Evolutionary conservation across 2,329 filamentous ascomycete species (phyloP).

Genomic region (Epichloe festucae): DNA sequence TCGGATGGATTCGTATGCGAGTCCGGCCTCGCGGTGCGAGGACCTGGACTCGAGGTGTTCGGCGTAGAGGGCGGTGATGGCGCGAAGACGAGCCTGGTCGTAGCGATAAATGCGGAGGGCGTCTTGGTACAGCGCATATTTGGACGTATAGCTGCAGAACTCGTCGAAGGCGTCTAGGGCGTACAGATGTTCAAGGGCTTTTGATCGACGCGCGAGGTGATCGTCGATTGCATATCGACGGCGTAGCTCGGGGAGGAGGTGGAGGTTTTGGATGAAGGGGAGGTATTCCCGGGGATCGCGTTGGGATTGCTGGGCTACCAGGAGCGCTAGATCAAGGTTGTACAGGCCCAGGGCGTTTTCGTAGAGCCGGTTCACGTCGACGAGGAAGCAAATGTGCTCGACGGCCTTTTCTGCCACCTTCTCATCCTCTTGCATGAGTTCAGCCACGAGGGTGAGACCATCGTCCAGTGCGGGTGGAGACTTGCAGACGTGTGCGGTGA

Average conservation of each 20-base stretch:
- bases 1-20: slow-evolving; percentile 77
- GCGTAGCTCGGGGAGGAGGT: slow-evolving; percentile 56
- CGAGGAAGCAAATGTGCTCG: slow-evolving; percentile 94
- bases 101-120: slow-evolving; percentile 79
- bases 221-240: slow-evolving; percentile 81
- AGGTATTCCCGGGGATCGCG: slow-evolving; percentile 92
- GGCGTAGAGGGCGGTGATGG: slow-evolving; percentile 69
- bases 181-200: slow-evolving; percentile 68
- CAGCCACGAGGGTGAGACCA: slow-evolving; percentile 66
- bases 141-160: slow-evolving; percentile 61
- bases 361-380: slow-evolving; percentile 84
- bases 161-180: slow-evolving; percentile 64
- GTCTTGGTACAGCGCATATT: slow-evolving; percentile 65
- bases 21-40: slow-evolving; percentile 71
- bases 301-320: slow-evolving; percentile 92
- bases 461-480: slow-evolving; percentile 78
- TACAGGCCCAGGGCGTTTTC: slow-evolving; percentile 85
- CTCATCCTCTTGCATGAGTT: slow-evolving; percentile 54
- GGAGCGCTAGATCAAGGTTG: slow-evolving; percentile 74
- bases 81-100: slow-evolving; percentile 49
- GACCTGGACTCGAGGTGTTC: slow-evolving; percentile 62
- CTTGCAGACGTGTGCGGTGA: slow-evolving; percentile 93
- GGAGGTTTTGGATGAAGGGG: slow-evolving; percentile 81
- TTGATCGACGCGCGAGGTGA: slow-evolving; percentile 61
- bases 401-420: slow-evolving; percentile 75